Evolutionary conservation across 495 filamentous ascomycete genomes (phyloP), one percentile per base, ranked within the genome.

Genomic region (Podospora anserina): DNA sequence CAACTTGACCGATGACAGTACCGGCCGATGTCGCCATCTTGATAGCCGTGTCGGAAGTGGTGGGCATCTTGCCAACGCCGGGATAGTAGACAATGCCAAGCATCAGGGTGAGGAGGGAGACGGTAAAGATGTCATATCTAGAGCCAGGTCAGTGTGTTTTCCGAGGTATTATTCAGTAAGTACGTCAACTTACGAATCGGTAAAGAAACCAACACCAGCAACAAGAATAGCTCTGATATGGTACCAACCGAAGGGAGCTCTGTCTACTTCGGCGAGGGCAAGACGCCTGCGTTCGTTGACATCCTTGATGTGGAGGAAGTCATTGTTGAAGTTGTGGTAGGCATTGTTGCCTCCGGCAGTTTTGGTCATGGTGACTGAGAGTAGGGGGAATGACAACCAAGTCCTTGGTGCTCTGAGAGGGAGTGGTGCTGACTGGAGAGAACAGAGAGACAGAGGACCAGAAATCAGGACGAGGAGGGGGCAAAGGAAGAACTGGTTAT

Each of bases 1-100:
- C 85, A 27, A 96, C 77, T 79, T 96, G 93, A 57, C 93, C 93
- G 68, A 96, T 80, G 69, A 96, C 91, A 27, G 92, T 96, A 57
- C 93, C 93, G 67, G 87, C 89, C 11, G 90, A 94, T n/a, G 92
- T 95, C 7, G 92, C 86, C 16, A 93, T 88, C 79, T 97, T 97
- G 82, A 97, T 92, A 61, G 90, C 92, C 2, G 90, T 94, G 74
- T 94, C 91, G 9, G 89, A 86, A 67, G 76, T 79, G 63, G 81
- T 83, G 27, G 88, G 88, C 74, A 92, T 89, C 3, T 73, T 68
- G 53, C 89, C 86, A 26, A 70, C 58, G 56, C 75, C 76, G 58
- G 77, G 83, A 80, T 83, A 92, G 83, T 86, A 92, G 66, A 91
- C 89, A n/a, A 92, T 82, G 65, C 90, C 91, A 63, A 92, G 76